Conservation (phyloP, 768 basidiomycete genomes). For the Lactarius hengduanensis region DNA sequence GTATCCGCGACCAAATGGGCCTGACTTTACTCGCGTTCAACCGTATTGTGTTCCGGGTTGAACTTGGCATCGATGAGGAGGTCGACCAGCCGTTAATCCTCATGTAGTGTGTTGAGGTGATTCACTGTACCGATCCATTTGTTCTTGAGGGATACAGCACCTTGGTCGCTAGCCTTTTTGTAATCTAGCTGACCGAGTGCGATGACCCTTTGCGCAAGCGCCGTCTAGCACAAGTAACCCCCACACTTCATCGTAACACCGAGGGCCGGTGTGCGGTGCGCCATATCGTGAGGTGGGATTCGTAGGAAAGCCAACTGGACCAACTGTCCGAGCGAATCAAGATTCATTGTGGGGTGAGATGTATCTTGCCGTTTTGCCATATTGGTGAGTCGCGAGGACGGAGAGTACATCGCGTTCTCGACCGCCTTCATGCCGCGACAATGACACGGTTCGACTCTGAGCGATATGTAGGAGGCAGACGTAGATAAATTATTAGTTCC, state of each 20-base stretch:
- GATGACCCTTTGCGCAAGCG: conserved; percentile 17
- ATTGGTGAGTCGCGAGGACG: no score
- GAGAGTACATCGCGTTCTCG: no score
- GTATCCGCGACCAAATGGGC: conserved; percentile 51
- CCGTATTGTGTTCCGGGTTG: conserved; percentile 33
- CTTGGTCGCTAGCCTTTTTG: background rate
- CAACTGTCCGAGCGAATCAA: conserved; percentile 34
- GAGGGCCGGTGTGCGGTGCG: background rate
- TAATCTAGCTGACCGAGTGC: background rate
- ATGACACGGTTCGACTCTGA: no score
- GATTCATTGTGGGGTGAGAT: background rate
- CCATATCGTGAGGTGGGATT: background rate
- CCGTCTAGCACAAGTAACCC: background rate
- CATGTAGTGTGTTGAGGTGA: background rate
- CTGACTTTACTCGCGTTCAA: conserved; percentile 62
- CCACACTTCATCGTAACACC: conserved; percentile 10
- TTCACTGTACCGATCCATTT: background rate
- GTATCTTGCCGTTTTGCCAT: no score
- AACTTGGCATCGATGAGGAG: conserved; percentile 36
- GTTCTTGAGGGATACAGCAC: background rate
- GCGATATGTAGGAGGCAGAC: no score
- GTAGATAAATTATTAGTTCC: no score
- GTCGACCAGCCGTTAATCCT: conserved; percentile 19
- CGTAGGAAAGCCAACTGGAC: background rate
- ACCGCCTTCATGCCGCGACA: no score